Conservation (phyloP, 192 early-diverging fungal genomes). For the Podila clonocystis region DNA sequence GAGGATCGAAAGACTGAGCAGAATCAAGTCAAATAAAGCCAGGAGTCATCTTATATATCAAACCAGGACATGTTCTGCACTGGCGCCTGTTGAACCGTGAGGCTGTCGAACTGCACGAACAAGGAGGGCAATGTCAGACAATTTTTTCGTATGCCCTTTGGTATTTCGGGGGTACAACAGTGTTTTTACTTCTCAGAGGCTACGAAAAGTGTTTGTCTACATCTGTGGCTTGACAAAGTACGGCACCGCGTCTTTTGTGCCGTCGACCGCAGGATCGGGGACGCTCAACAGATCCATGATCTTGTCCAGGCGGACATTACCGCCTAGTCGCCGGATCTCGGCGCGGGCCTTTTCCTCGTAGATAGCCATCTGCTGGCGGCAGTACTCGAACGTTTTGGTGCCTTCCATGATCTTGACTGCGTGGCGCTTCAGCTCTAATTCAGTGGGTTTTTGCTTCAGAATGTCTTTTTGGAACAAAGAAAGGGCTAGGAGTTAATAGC, state of each 20-base stretch:
- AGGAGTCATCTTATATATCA: not conserved
- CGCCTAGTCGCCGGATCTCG: constrained; percentile 79
- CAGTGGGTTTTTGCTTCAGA: constrained; percentile 85
- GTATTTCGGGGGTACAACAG: too few relatives aligned
- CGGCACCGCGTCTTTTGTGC: constrained; percentile 19
- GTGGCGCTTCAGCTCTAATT: constrained; percentile 86
- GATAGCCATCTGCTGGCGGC: constrained; percentile 63
- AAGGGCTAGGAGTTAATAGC: not conserved
- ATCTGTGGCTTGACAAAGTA: constrained; percentile 3
- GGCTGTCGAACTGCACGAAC: too few relatives aligned
- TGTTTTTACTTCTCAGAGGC: too few relatives aligned
- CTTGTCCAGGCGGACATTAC: constrained; percentile 75
- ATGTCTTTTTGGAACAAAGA: constrained; percentile 65
- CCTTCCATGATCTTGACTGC: constrained; percentile 85
- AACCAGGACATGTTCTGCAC: not conserved
- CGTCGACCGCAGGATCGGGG: constrained; percentile 1
- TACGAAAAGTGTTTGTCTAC: too few relatives aligned
- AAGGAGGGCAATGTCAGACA: too few relatives aligned
- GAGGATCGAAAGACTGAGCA: not conserved
- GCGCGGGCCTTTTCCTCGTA: constrained; percentile 72
- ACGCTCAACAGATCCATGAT: constrained; percentile 67
- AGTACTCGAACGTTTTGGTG: constrained; percentile 85
- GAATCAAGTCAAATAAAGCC: not conserved
- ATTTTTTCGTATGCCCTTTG: too few relatives aligned
- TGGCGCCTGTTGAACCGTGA: too few relatives aligned